Conservation (phyloP, 2,329 filamentous ascomycete genomes). For the Pseudocercospora fijiensis region DNA sequence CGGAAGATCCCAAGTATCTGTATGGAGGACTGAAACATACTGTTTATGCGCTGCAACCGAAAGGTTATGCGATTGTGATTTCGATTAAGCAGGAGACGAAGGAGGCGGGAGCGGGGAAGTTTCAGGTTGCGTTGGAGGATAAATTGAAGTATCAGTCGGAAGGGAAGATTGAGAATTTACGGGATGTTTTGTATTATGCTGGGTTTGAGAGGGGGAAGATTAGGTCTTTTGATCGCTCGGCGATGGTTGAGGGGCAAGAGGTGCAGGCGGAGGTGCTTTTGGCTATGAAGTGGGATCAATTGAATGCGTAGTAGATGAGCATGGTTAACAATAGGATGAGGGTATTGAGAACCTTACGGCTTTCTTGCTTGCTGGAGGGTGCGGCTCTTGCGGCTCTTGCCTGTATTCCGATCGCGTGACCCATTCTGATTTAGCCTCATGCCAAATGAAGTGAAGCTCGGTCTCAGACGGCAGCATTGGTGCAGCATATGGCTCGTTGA, state of each 20-base stretch:
- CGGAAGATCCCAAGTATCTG: conserved; percentile 30
- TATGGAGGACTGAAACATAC: conserved; percentile 30
- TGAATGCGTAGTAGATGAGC: conserved; percentile 29
- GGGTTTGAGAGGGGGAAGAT: conserved; percentile 34
- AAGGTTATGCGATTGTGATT: conserved; percentile 31
- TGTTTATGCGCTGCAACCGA: conserved; percentile 30
- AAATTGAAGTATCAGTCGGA: conserved; percentile 31
- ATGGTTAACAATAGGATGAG: background rate
- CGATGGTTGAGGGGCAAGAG: conserved; percentile 25
- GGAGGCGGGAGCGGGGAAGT: conserved; percentile 18
- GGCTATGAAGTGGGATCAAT: conserved; percentile 34
- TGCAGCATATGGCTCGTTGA: background rate
- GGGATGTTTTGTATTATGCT: conserved; percentile 31
- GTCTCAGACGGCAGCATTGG: background rate
- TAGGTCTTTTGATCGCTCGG: conserved; percentile 26
- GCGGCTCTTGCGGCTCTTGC: background rate
- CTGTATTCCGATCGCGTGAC: background rate
- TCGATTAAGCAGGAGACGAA: conserved; percentile 26
- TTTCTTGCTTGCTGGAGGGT: background rate
- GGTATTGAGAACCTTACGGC: background rate
- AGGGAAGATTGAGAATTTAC: conserved; percentile 26
- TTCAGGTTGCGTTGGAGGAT: conserved; percentile 28
- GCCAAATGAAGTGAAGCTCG: background rate
- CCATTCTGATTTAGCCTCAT: background rate
- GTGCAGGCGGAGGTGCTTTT: conserved; percentile 30